Evolutionary conservation across 208 protist species (phyloP).

Genomic region (Acanthamoeba polyphaga): DNA sequence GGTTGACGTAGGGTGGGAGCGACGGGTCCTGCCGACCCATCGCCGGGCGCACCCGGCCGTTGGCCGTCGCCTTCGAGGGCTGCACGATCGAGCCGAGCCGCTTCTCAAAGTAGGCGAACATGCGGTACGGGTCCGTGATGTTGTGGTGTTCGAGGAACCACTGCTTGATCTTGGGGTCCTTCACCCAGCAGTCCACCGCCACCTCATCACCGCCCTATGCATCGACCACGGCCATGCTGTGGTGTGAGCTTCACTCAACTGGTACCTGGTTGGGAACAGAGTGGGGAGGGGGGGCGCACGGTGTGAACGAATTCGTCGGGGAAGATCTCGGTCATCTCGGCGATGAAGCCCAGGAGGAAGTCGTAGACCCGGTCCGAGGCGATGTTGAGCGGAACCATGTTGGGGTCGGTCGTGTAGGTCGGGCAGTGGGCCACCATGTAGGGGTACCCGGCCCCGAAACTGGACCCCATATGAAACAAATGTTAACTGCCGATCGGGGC

Average conservation of each 20-base stretch:
- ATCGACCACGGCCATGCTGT: neutral
- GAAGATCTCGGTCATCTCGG: neutral
- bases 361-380: neutral
- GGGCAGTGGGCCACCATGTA: slow-evolving; percentile 45
- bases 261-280: neutral
- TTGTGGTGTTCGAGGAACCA: neutral
- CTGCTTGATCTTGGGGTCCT: slow-evolving; percentile 10
- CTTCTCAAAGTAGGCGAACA: slow-evolving; percentile 23
- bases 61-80: neutral
- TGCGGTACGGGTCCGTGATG: neutral
- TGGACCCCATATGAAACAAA: neutral
- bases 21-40: neutral
- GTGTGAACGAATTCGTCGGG: slow-evolving; percentile 57
- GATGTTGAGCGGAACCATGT: slow-evolving; percentile 1
- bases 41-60: neutral
- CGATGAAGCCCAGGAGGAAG: slow-evolving; percentile 20
- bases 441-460: slow-evolving; percentile 13
- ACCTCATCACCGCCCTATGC: slow-evolving; percentile 26
- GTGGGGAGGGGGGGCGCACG: neutral
- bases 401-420: neutral
- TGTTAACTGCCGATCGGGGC: neutral
- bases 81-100: neutral
- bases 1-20: slow-evolving; percentile 35
- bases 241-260: neutral
- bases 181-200: slow-evolving; percentile 29